Evolutionary conservation across 192 early-diverging fungal species (phyloP), one percentile per base, ranked within the genome.

Genomic region (Spinellus fusiger): DNA sequence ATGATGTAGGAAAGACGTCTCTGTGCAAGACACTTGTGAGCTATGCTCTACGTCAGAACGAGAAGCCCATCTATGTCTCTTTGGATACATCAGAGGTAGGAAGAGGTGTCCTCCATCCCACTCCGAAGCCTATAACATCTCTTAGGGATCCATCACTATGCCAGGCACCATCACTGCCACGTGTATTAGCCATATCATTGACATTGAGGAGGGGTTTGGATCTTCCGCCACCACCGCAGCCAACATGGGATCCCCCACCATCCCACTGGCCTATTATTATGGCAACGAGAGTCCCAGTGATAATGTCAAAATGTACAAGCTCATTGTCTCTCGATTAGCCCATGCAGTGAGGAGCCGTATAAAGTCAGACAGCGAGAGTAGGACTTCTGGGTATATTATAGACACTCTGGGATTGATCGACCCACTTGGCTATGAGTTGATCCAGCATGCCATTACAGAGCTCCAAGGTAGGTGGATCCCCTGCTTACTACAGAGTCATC

Each of bases 1-100:
- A 87, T 31, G 93, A 99, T 70, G 83, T 91, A 15, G 97, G 97
- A 20, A 99, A 99, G 70, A 93, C 93, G 1, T 85, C 91, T 0
- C 65, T 97, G 18, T 80, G 83, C 27, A 93, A 92, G 52, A 87
- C 92, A 12, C 76, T 99, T 13, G 61, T 91, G n/a, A 94, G 90
- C 66, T 99, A 99, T 56, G 87, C 88, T 0, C 77, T 90, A 12
- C 78, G 91, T 27, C 83, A 88, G 64, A 83, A 80, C 5, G 80
- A 82, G 31, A 72, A 77, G 10, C 92, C 93, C 1, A 55, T 97
- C 22, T 96, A 89, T 77, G 89, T 91, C 0, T 88, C 92, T 58
- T 67, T 98, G 52, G 95, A 98, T 64, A 82, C 89, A 4, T 79
- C 80, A n/a, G 89, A 91, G 77, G 84, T 81, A 63, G 54, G 33